These are phyloP conservation scores for Orbilia brochopaga DNA, from an alignment of 2,329 filamentous ascomycete species.

Conservation along the genomic window DNA sequence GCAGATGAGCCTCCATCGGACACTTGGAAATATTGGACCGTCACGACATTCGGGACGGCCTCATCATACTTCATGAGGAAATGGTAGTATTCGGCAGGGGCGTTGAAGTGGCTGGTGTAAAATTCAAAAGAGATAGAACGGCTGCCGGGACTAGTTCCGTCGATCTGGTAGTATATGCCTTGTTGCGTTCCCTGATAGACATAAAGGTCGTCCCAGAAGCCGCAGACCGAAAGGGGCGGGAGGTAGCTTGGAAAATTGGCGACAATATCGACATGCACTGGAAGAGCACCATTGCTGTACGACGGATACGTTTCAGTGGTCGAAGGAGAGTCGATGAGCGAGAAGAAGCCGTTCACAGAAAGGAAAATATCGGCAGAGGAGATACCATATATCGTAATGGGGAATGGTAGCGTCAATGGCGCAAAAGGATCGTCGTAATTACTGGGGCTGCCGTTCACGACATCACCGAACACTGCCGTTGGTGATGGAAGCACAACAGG, in stretches of 20 bases:
- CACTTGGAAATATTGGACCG: constrained; percentile 12
- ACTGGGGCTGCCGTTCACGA: constrained; percentile 7
- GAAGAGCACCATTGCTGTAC: not conserved
- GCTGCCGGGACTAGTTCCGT: not conserved
- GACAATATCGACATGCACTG: not conserved
- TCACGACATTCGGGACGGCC: constrained; percentile 4
- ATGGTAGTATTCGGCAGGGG: not conserved
- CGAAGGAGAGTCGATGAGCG: not conserved
- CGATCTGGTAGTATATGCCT: constrained; percentile 21
- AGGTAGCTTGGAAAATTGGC: not conserved
- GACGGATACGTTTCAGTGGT: not conserved
- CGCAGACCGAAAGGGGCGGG: constrained; percentile 1
- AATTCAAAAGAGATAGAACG: constrained; percentile 12
- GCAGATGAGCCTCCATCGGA: constrained; percentile 1
- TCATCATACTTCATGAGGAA: constrained; percentile 16
- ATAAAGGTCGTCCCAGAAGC: constrained; percentile 16
- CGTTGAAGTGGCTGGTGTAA: not conserved
- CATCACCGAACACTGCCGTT: constrained; percentile 13
- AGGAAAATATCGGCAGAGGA: not conserved
- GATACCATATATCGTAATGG: not conserved
- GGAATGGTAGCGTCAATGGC: constrained; percentile 3
- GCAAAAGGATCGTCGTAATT: constrained; percentile 2
- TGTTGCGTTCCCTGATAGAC: constrained; percentile 11
- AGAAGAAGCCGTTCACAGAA: constrained; percentile 14
- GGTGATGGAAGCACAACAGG: constrained; percentile 4